A percentile compares a stretch with the other conserved stretches of the same genome.
Evolutionary conservation across 768 basidiomycete species (phyloP).

Genomic region (Trametes maxima): DNA sequence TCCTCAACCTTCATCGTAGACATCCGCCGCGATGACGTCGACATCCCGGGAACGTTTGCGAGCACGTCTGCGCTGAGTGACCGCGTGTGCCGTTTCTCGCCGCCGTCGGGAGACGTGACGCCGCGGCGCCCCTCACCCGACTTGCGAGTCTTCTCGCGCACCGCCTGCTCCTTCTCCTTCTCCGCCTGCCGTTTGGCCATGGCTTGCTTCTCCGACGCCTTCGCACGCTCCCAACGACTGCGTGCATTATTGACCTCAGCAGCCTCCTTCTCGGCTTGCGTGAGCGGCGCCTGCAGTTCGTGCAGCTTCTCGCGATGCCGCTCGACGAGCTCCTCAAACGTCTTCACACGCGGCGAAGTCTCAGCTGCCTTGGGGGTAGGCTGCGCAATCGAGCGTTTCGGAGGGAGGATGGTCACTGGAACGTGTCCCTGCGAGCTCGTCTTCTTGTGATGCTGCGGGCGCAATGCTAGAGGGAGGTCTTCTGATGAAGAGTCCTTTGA

Average conservation of each 20-base stretch:
- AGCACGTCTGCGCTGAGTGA: conserved; percentile 67
- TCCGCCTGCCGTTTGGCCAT: conserved; percentile 75
- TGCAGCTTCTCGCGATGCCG: conserved; percentile 84
- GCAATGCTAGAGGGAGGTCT: conserved; percentile 45
- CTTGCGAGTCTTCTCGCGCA: conserved; percentile 38
- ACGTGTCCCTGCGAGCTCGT: conserved; percentile 37
- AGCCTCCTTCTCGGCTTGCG: conserved; percentile 76
- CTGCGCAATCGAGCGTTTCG: conserved; percentile 39
- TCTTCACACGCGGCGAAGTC: conserved; percentile 53
- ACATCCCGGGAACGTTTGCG: conserved; percentile 39
- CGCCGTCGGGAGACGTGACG: conserved; percentile 8
- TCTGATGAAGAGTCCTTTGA: conserved; percentile 36
- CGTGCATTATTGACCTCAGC: conserved; percentile 76
- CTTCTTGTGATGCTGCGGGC: conserved; percentile 28
- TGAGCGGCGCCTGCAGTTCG: conserved; percentile 81
- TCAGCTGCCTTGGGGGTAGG: conserved; percentile 53
- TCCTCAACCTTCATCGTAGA: conserved; percentile 84
- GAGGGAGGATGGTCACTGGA: conserved; percentile 48
- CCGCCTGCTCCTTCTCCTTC: conserved; percentile 52
- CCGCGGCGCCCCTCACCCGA: conserved; percentile 16
- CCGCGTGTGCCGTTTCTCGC: conserved; percentile 34
- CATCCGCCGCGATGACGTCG: conserved; percentile 57
- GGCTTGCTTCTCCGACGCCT: conserved; percentile 70
- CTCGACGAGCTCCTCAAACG: conserved; percentile 86
- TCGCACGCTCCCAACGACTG: conserved; percentile 81